Evolutionary conservation across 2,329 filamentous ascomycete genomes (phyloP).

Genomic region (Sporothrix inflata): DNA sequence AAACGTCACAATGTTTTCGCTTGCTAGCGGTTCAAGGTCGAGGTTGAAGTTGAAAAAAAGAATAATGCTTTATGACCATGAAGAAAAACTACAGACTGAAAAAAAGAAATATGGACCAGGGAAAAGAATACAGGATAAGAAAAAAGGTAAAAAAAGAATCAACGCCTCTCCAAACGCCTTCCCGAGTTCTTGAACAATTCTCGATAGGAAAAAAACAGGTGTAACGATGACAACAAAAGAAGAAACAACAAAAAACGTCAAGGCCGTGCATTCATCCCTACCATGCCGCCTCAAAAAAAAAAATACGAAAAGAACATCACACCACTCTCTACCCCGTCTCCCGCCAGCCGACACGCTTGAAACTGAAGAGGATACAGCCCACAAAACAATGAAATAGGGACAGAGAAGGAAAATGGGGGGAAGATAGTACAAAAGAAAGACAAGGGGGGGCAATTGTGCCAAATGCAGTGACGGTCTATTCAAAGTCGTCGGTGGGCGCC

Average conservation of each 20-base stretch:
- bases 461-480: too few relatives aligned
- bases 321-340: not conserved
- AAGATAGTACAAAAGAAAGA: not conserved
- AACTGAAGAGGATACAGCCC: not conserved
- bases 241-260: not conserved
- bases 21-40: too few relatives aligned
- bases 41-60: not conserved
- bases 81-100: not conserved
- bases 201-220: not conserved
- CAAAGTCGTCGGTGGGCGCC: conserved; percentile 35
- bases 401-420: not conserved
- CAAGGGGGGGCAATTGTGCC: too few relatives aligned
- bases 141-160: not conserved
- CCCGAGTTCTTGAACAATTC: not conserved
- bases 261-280: conserved; percentile 19
- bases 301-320: not conserved
- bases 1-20: too few relatives aligned
- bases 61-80: not conserved
- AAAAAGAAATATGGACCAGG: not conserved
- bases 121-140: not conserved
- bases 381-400: not conserved
- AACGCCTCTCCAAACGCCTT: not conserved
- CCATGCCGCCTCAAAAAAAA: conserved; percentile 18
- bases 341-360: not conserved
- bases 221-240: not conserved